Conservation (phyloP, 2,329 filamentous ascomycete species). For the Tolypocladium inflatum region DNA sequence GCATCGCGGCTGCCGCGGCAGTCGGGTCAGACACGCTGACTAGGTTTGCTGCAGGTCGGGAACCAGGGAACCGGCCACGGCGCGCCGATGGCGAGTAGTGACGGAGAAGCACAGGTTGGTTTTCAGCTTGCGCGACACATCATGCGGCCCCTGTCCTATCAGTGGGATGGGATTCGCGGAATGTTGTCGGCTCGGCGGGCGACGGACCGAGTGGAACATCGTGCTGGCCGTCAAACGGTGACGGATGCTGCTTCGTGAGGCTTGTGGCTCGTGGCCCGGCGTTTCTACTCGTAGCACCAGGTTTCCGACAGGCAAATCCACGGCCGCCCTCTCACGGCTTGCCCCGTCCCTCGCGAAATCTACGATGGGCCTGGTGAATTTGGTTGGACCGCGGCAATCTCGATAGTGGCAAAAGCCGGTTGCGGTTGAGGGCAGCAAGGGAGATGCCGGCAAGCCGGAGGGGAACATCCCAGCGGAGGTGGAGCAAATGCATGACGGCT, state of each 20-base stretch:
- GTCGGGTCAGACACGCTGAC: too few relatives aligned
- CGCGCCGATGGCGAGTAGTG: not conserved
- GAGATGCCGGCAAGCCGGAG: not conserved
- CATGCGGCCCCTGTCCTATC: not conserved
- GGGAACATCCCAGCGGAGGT: not conserved
- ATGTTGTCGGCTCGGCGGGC: not conserved
- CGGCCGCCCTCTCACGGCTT: not conserved
- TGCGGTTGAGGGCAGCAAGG: not conserved
- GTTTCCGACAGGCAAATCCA: not conserved
- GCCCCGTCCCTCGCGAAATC: not conserved
- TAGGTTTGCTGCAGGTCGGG: too few relatives aligned
- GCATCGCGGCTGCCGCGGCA: too few relatives aligned
- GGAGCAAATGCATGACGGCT: not conserved
- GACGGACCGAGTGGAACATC: too few relatives aligned
- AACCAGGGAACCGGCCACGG: too few relatives aligned
- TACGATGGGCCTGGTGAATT: not conserved
- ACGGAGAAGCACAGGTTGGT: not conserved
- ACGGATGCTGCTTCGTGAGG: too few relatives aligned
- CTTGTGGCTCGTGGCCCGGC: too few relatives aligned
- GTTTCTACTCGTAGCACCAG: not conserved
- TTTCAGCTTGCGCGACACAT: not conserved
- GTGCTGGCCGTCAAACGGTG: too few relatives aligned
- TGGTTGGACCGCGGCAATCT: not conserved
- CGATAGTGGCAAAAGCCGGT: not conserved
- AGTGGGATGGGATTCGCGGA: not conserved